Evolutionary conservation across 495 filamentous ascomycete species (phyloP).

Genomic region (Penicilliopsis zonata): DNA sequence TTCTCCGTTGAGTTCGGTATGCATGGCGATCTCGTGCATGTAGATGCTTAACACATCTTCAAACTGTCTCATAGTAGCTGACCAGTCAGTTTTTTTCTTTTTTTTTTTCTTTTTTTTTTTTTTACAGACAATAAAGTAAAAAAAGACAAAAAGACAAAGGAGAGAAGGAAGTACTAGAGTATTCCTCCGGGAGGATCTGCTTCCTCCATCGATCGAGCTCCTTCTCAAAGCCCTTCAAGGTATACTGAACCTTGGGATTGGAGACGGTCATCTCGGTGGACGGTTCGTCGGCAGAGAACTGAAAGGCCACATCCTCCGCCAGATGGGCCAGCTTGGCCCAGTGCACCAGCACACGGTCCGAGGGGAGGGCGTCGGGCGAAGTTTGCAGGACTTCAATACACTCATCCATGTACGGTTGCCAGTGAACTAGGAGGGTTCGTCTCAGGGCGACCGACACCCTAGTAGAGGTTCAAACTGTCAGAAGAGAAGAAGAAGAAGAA

Average conservation of each 20-base stretch:
- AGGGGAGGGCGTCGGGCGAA: constrained; percentile 55
- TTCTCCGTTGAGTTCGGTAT: constrained; percentile 50
- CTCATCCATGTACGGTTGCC: constrained; percentile 77
- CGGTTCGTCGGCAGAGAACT: constrained; percentile 69
- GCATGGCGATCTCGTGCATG: constrained; percentile 77
- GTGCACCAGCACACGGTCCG: constrained; percentile 62
- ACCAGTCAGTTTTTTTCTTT: too few relatives aligned
- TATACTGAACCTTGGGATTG: constrained; percentile 62
- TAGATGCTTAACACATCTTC: constrained; percentile 54
- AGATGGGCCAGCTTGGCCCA: constrained; percentile 68
- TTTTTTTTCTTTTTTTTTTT: too few relatives aligned
- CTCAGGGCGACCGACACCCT: constrained; percentile 69
- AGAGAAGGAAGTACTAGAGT: constrained; percentile 10
- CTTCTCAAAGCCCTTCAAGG: constrained; percentile 62
- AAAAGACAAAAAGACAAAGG: background rate
- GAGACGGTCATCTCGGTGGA: constrained; percentile 50
- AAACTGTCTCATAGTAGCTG: constrained; percentile 18
- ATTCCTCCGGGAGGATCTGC: constrained; percentile 35
- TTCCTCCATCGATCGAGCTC: constrained; percentile 58
- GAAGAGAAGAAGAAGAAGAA: background rate
- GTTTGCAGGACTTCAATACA: constrained; percentile 63
- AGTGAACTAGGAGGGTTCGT: constrained; percentile 70
- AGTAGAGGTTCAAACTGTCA: constrained; percentile 38
- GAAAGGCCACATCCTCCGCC: constrained; percentile 65
- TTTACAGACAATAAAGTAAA: too few relatives aligned